These are phyloP conservation scores for Gossypium longicalyx DNA, from an alignment of 345 rosid genomes.

Conservation along the genomic window DNA sequence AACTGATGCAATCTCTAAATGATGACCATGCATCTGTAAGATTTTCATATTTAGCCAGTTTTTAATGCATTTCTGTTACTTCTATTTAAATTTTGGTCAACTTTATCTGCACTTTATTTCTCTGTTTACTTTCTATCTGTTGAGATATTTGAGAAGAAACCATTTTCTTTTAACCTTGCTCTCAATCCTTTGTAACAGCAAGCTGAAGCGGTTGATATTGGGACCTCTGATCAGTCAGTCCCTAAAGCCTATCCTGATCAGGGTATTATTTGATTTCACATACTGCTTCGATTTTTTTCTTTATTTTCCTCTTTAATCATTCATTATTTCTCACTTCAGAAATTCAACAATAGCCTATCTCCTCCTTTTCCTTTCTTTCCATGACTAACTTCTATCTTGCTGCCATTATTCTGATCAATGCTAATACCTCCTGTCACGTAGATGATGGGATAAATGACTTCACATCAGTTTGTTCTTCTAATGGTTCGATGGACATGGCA, in stretches of 20 bases:
- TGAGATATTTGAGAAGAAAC: background rate
- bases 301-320: background rate
- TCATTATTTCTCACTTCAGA: background rate
- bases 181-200: conserved; percentile 33
- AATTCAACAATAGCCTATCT: conserved; percentile 4
- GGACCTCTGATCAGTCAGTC: conserved; percentile 56
- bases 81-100: background rate
- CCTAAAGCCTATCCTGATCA: conserved; percentile 11
- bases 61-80: background rate
- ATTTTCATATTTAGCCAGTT: conserved; percentile 13
- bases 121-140: background rate
- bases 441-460: conserved; percentile 53
- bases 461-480: conserved; percentile 28
- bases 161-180: conserved; percentile 1
- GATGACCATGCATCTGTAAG: conserved; percentile 77
- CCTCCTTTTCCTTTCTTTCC: background rate
- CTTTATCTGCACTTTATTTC: background rate
- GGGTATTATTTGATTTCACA: background rate
- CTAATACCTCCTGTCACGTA: conserved; percentile 21
- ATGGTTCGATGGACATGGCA: conserved; percentile 35
- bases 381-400: background rate
- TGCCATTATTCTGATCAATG: background rate
- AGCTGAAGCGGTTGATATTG: conserved; percentile 59
- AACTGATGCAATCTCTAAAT: conserved; percentile 78
- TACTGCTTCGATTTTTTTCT: background rate